Conservation (phyloP, 495 filamentous ascomycete genomes). For the Entonaema liquescens region DNA sequence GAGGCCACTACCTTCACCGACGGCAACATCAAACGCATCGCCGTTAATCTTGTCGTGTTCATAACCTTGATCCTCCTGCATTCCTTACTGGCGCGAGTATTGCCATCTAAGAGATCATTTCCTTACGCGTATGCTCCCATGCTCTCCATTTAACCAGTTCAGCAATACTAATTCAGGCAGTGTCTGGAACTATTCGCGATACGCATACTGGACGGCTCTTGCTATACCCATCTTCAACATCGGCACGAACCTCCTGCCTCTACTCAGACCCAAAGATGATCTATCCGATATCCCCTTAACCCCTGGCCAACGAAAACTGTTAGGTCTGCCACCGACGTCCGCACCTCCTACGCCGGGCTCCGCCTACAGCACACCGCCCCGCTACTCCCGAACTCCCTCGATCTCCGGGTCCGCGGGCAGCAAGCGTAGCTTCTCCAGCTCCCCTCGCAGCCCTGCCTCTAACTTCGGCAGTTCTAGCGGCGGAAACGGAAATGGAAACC, state of each 20-base stretch:
- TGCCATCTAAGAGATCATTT: slow-evolving; percentile 41
- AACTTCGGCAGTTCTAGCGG: slow-evolving; percentile 41
- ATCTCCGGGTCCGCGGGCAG: slow-evolving; percentile 61
- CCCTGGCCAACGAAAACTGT: slow-evolving; percentile 82
- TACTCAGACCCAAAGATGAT: slow-evolving; percentile 75
- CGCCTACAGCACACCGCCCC: slow-evolving; percentile 83
- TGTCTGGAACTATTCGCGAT: slow-evolving; percentile 34
- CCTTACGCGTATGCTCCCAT: slow-evolving; percentile 32
- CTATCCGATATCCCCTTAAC: slow-evolving; percentile 91
- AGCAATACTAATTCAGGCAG: slow-evolving; percentile 14
- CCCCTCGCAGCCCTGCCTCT: slow-evolving; percentile 54
- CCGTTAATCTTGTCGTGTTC: slow-evolving; percentile 69
- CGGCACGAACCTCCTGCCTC: slow-evolving; percentile 68
- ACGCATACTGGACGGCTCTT: slow-evolving; percentile 28
- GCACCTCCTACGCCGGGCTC: slow-evolving; percentile 70
- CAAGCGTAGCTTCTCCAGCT: slow-evolving; percentile 62
- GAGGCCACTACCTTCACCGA: slow-evolving; percentile 77
- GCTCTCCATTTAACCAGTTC: neutral
- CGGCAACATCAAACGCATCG: slow-evolving; percentile 69
- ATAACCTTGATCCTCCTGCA: slow-evolving; percentile 51
- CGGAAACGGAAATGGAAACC: slow-evolving; percentile 10
- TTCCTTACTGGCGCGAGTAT: slow-evolving; percentile 34
- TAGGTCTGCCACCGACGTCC: slow-evolving; percentile 79
- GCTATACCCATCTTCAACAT: slow-evolving; percentile 71
- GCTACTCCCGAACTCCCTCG: slow-evolving; percentile 79